A percentile compares a stretch with the other conserved stretches of the same genome.
Evolutionary conservation across 441 rosid genomes (phyloP).

Genomic region (Hura crepitans): DNA sequence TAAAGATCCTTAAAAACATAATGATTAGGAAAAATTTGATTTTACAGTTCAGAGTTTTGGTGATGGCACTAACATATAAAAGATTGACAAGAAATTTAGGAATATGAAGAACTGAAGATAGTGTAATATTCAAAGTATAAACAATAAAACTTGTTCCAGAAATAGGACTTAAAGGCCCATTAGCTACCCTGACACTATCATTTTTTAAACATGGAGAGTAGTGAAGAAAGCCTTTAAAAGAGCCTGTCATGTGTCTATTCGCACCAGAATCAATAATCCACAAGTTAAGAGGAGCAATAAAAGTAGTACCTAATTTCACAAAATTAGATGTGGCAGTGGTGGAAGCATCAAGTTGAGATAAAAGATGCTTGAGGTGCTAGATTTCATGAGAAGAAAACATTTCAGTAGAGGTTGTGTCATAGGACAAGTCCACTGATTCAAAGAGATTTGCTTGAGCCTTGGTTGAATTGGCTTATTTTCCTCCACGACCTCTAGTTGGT

Average conservation of each 20-base stretch:
- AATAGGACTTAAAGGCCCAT: background rate
- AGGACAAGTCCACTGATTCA: too few species aligned
- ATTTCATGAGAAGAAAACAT: too few species aligned
- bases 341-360: too few species aligned
- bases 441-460: too few species aligned
- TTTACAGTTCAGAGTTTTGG: background rate
- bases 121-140: background rate
- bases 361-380: too few species aligned
- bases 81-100: background rate
- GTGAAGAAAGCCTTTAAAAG: background rate
- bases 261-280: background rate
- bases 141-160: background rate
- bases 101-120: background rate
- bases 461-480: too few species aligned
- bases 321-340: too few species aligned
- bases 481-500: too few species aligned
- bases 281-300: background rate
- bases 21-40: background rate
- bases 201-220: background rate
- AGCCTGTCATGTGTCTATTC: background rate
- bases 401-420: too few species aligned
- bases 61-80: background rate
- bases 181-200: background rate
- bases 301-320: background rate
- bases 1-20: background rate